These are phyloP conservation scores for Agaricus subrufescens DNA, from an alignment of 768 basidiomycete genomes.

Conservation along the genomic window DNA sequence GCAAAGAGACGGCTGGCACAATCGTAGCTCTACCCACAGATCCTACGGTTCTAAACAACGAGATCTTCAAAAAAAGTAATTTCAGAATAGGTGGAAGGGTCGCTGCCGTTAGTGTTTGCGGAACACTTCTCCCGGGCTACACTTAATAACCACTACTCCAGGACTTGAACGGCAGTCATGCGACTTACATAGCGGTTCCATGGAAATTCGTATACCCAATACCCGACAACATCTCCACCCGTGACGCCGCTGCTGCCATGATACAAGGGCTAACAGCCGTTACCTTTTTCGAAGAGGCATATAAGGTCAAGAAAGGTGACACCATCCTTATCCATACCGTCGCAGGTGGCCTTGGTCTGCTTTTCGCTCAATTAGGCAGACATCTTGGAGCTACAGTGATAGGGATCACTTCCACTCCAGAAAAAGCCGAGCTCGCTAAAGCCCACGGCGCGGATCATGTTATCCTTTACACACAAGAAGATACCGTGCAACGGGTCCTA, in stretches of 20 bases:
- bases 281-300: constrained; percentile 78
- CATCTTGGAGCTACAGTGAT: constrained; percentile 83
- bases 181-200: constrained; percentile 67
- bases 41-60: constrained; percentile 48
- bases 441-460: constrained; percentile 83
- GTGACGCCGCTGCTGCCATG: constrained; percentile 59
- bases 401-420: constrained; percentile 82
- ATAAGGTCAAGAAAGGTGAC: constrained; percentile 77
- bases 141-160: constrained; percentile 16
- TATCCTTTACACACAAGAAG: constrained; percentile 72
- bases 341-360: constrained; percentile 81
- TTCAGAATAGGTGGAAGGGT: constrained; percentile 71
- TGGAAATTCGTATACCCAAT: constrained; percentile 62
- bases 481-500: constrained; percentile 68
- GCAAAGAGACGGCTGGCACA: constrained; percentile 75
- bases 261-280: constrained; percentile 79
- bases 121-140: not conserved
- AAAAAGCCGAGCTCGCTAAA: constrained; percentile 80
- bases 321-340: constrained; percentile 84
- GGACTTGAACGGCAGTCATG: constrained; percentile 50
- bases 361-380: constrained; percentile 66
- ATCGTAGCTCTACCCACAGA: constrained; percentile 77
- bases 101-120: constrained; percentile 46
- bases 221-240: constrained; percentile 55
- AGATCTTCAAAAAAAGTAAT: constrained; percentile 57